Conservation (phyloP, 1,284 basidiomycete species). For the Naganishia sp. region DNA sequence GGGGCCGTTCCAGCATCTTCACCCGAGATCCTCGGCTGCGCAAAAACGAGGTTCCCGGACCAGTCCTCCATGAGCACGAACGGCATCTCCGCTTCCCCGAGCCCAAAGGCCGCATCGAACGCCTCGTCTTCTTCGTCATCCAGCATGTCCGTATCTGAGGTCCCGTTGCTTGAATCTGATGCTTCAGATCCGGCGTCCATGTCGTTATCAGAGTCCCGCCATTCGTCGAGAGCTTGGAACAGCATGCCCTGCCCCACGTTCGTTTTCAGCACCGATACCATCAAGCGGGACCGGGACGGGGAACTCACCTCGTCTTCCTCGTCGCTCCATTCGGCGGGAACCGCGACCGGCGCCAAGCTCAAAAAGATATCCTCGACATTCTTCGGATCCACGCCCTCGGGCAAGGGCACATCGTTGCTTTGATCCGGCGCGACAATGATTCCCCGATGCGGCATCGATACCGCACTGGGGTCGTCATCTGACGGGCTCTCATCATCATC, state of each 20-base stretch:
- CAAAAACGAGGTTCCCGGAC: constrained; percentile 34
- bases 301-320: constrained; percentile 34
- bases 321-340: constrained; percentile 30
- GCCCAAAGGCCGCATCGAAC: constrained; percentile 29
- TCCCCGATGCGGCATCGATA: constrained; percentile 10
- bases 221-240: constrained; percentile 32
- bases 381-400: constrained; percentile 34
- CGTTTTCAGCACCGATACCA: background rate
- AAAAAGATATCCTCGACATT: constrained; percentile 34
- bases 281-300: background rate
- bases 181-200: constrained; percentile 23
- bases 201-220: constrained; percentile 28
- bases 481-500: constrained; percentile 9
- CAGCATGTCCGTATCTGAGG: constrained; percentile 26
- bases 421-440: constrained; percentile 18
- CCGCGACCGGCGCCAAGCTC: constrained; percentile 17
- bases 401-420: constrained; percentile 32
- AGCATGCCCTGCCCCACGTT: constrained; percentile 32
- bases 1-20: constrained; percentile 69
- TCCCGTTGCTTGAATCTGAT: constrained; percentile 25
- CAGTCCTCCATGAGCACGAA: constrained; percentile 36
- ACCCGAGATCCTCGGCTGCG: constrained; percentile 51
- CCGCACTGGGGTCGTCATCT: constrained; percentile 5
- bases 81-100: constrained; percentile 27
- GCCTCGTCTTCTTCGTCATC: constrained; percentile 30